Evolutionary conservation across 805 yeast species (phyloP).

Genomic region (Cyberlindnera nakhonratchasimensis): DNA sequence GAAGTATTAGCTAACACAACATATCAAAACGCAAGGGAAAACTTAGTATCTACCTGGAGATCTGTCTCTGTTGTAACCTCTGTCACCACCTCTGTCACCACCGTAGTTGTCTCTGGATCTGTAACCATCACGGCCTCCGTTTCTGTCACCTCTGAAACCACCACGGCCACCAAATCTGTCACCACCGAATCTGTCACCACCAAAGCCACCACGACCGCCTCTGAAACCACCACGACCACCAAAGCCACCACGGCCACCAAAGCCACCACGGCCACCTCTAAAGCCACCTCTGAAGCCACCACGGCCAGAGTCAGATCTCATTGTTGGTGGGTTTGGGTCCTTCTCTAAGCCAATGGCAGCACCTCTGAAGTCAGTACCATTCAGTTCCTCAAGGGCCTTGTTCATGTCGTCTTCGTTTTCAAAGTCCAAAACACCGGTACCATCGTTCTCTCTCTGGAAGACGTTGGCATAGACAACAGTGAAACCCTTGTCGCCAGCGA

Average conservation of each 20-base stretch:
- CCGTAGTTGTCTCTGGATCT: slow-evolving; percentile 39
- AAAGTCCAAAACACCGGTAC: slow-evolving; percentile 45
- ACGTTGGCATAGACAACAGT: slow-evolving; percentile 59
- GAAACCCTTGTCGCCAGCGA: slow-evolving; percentile 71
- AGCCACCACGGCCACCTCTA: slow-evolving; percentile 37
- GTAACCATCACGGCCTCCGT: slow-evolving; percentile 39
- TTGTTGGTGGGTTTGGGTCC: slow-evolving; percentile 56
- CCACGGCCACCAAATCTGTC: slow-evolving; percentile 46
- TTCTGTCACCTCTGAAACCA: no score
- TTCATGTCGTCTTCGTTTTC: slow-evolving; percentile 69
- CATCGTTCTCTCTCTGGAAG: slow-evolving; percentile 42
- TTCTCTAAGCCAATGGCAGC: slow-evolving; percentile 69
- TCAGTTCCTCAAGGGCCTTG: slow-evolving; percentile 69
- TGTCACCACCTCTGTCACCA: slow-evolving; percentile 39
- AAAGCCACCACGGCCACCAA: slow-evolving; percentile 38
- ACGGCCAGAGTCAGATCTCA: slow-evolving; percentile 47
- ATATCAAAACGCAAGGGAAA: not conserved
- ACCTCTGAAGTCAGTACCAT: slow-evolving; percentile 70
- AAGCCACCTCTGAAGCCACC: slow-evolving; percentile 36
- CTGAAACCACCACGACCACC: slow-evolving; percentile 38
- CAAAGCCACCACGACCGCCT: slow-evolving; percentile 42
- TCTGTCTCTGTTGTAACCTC: slow-evolving; percentile 57
- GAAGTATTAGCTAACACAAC: not conserved
- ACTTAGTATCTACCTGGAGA: slow-evolving; percentile 68
- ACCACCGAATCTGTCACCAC: slow-evolving; percentile 38